These are phyloP conservation scores for Chalaropsis ovoidea DNA, from an alignment of 2,329 filamentous ascomycete species.

Conservation along the genomic window DNA sequence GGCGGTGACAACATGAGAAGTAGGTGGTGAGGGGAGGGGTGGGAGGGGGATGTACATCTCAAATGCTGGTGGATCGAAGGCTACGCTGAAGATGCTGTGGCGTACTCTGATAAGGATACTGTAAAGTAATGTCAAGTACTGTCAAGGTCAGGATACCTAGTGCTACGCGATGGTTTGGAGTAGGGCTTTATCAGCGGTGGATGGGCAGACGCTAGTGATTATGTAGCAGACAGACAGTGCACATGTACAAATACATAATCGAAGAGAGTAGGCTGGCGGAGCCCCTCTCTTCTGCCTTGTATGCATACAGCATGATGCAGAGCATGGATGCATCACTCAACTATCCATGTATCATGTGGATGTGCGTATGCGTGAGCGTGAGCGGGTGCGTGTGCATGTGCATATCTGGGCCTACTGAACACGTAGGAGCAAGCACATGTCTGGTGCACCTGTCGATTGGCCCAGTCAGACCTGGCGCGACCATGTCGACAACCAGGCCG, in stretches of 20 bases:
- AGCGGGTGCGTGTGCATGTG: background rate
- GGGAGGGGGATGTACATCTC: background rate
- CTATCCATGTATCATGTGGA: background rate
- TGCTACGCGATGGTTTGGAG: background rate
- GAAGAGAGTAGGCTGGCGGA: background rate
- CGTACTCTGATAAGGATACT: background rate
- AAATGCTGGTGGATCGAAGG: background rate
- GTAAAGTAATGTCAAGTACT: no score
- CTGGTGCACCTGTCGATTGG: background rate
- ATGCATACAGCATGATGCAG: conserved; percentile 19
- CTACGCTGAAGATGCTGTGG: background rate
- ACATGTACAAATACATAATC: no score
- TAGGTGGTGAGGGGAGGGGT: no score
- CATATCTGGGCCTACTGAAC: background rate
- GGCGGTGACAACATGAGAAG: no score
- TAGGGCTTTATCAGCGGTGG: background rate
- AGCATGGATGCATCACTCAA: background rate
- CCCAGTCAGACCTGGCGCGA: background rate
- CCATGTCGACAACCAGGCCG: no score
- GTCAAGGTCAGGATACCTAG: background rate
- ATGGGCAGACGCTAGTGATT: background rate
- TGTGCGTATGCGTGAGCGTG: no score
- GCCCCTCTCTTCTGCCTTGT: conserved; percentile 4
- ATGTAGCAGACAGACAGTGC: no score
- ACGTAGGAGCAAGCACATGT: background rate